Percentiles rank a stretch among this genome's conserved stretches.
These are phyloP conservation scores for Daldinia childiae DNA, from an alignment of 495 filamentous ascomycete species.

Conservation along the genomic window DNA sequence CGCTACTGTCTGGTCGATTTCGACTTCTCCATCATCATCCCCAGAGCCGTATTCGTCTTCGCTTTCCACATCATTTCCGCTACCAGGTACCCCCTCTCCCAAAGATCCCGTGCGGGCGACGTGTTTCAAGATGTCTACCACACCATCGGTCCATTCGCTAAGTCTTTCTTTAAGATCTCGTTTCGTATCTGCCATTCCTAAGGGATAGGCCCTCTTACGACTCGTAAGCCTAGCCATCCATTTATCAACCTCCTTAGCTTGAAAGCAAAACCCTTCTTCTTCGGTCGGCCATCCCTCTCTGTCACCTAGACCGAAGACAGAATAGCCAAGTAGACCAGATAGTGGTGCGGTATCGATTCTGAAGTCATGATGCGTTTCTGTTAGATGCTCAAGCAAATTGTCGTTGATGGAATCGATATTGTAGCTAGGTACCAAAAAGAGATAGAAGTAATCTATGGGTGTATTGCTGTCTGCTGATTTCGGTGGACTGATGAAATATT, in stretches of 20 bases:
- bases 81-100: constrained; percentile 82
- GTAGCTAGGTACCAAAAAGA: constrained; percentile 85
- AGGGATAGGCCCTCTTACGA: constrained; percentile 78
- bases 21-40: constrained; percentile 66
- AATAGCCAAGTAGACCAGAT: constrained; percentile 79
- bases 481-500: constrained; percentile 78
- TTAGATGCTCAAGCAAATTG: constrained; percentile 80
- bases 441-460: constrained; percentile 74
- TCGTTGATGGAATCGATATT: constrained; percentile 90
- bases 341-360: constrained; percentile 90
- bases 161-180: constrained; percentile 70
- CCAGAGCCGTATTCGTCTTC: constrained; percentile 72
- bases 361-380: constrained; percentile 95
- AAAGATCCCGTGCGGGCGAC: constrained; percentile 67
- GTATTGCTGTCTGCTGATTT: constrained; percentile 54
- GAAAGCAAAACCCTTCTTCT: constrained; percentile 89
- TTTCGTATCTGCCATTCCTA: constrained; percentile 89
- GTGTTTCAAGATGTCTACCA: constrained; percentile 76
- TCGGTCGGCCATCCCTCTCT: constrained; percentile 89
- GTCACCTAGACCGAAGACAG: constrained; percentile 94
- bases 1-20: constrained; percentile 54
- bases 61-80: constrained; percentile 83
- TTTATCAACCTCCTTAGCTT: constrained; percentile 86
- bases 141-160: constrained; percentile 77
- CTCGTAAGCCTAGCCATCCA: constrained; percentile 95